Conservation (phyloP, 2,329 filamentous ascomycete species). For the Fusarium mundagurra region DNA sequence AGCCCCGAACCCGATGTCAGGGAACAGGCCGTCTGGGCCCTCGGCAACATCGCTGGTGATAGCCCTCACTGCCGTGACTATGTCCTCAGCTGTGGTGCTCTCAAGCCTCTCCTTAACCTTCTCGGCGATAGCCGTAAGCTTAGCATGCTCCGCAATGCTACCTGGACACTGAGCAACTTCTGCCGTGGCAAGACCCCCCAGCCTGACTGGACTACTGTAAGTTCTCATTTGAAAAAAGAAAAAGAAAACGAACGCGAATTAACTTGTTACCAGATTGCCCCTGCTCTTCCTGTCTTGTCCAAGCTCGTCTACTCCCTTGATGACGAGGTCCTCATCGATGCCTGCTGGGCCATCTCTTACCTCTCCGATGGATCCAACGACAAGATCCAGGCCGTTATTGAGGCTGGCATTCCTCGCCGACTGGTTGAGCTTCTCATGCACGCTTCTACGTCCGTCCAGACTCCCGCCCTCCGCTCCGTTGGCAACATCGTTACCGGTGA, state of each 20-base stretch:
- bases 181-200: slow-evolving; percentile 99
- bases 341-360: slow-evolving; percentile 99
- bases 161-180: slow-evolving; percentile 99
- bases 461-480: slow-evolving; percentile 93
- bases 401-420: slow-evolving; percentile 95
- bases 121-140: slow-evolving; percentile 98
- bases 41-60: slow-evolving; percentile 98
- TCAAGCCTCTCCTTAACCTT: slow-evolving; percentile 88
- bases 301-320: slow-evolving; percentile 99
- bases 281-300: slow-evolving; percentile 91
- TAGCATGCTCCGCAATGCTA: slow-evolving; percentile 98
- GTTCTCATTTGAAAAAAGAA: slow-evolving; percentile 47
- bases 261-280: slow-evolving; percentile 75
- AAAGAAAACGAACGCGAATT: slow-evolving; percentile 3
- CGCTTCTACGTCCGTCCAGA: slow-evolving; percentile 97
- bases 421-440: slow-evolving; percentile 98
- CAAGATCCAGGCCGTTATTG: slow-evolving; percentile 99
- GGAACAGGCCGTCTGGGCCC: slow-evolving; percentile 97
- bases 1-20: slow-evolving; percentile 98
- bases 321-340: slow-evolving; percentile 97
- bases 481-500: slow-evolving; percentile 99
- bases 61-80: slow-evolving; percentile 98
- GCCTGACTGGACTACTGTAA: slow-evolving; percentile 95
- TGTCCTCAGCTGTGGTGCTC: slow-evolving; percentile 88
- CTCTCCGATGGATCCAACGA: slow-evolving; percentile 98